Percentiles rank a stretch among this genome's conserved stretches.
Evolutionary conservation across 2,329 filamentous ascomycete genomes (phyloP).

Genomic region (Xylariaceae sp.): DNA sequence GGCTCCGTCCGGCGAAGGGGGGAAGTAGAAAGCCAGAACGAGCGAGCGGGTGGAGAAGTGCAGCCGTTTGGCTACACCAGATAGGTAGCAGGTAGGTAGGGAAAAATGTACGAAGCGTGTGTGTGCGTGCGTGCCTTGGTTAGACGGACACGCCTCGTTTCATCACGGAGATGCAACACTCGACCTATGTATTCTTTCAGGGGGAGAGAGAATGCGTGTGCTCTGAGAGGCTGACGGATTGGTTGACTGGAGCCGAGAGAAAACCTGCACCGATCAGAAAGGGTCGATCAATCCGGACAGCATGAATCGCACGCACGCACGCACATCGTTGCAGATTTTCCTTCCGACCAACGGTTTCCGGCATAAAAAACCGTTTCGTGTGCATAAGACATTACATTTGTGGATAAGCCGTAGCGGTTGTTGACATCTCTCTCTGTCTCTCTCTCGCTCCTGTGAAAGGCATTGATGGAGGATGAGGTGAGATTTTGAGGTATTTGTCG

Average conservation of each 20-base stretch:
- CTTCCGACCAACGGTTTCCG: not conserved
- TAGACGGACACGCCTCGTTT: conserved; percentile 1
- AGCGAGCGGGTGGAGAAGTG: not conserved
- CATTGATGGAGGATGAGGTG: not conserved
- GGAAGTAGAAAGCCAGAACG: no score
- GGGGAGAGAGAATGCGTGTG: not conserved
- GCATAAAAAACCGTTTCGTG: not conserved
- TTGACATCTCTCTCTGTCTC: not conserved
- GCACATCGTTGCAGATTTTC: not conserved
- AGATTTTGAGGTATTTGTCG: conserved; percentile 16
- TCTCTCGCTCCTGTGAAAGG: no score
- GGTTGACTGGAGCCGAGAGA: not conserved
- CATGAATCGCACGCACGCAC: not conserved
- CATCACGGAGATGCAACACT: conserved; percentile 3
- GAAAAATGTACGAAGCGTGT: no score
- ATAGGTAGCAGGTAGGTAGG: not conserved
- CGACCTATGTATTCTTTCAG: not conserved
- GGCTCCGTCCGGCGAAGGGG: not conserved
- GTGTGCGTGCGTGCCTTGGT: not conserved
- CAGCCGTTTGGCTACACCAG: not conserved
- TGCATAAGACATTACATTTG: not conserved
- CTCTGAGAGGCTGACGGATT: not conserved
- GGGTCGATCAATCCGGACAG: not conserved
- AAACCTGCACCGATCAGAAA: conserved; percentile 5
- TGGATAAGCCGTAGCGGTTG: not conserved